Evolutionary conservation across 1,139 yeast species (phyloP).

Genomic region (Pichia sp.): DNA sequence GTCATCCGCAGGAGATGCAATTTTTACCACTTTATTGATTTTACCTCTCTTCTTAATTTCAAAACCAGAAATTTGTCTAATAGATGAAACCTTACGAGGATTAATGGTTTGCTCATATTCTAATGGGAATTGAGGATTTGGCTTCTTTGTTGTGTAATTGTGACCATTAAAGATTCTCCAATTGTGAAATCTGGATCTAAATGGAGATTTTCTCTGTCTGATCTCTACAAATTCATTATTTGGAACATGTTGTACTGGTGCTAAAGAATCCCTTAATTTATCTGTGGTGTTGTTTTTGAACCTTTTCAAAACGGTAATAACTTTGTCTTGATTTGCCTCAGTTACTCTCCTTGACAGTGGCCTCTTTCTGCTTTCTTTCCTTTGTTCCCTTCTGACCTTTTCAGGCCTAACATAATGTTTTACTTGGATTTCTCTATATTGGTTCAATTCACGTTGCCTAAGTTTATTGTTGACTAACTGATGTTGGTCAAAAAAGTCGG

Average conservation of each 20-base stretch:
- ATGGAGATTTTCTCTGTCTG: not conserved
- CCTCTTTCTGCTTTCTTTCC: slow-evolving; percentile 1
- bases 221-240: not conserved
- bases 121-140: not conserved
- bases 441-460: not conserved
- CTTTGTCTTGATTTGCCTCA: not conserved
- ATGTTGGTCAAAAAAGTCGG: slow-evolving; percentile 6
- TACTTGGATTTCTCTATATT: slow-evolving; percentile 6
- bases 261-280: not conserved
- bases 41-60: not conserved
- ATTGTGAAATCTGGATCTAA: not conserved
- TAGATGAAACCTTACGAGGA: not conserved
- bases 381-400: not conserved
- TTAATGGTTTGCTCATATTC: not conserved
- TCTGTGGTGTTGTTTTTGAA: slow-evolving; percentile 3
- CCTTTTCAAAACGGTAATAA: not conserved
- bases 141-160: not conserved
- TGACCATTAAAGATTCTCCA: slow-evolving; percentile 7
- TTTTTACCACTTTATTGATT: not conserved
- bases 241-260: not conserved
- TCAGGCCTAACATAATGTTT: slow-evolving; percentile 4
- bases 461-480: not conserved
- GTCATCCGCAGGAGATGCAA: not conserved
- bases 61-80: not conserved
- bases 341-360: not conserved